Percentiles rank a stretch among this genome's conserved stretches.
Conservation (phyloP, 192 early-diverging fungal genomes). For the Rhizophagus prolifer region DNA sequence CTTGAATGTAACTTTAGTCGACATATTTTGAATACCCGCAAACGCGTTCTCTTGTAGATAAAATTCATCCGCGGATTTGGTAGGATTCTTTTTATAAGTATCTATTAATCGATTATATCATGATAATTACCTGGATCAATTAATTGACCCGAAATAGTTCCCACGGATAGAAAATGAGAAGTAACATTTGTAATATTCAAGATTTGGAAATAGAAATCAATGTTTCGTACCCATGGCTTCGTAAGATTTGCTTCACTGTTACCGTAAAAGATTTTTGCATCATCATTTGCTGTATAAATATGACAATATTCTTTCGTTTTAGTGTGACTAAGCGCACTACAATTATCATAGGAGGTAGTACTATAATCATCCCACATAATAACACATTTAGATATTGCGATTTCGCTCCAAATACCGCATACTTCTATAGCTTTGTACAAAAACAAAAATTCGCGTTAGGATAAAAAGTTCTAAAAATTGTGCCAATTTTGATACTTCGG, state of each 20-base stretch:
- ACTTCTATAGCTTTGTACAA: constrained; percentile 2
- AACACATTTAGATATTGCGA: neutral
- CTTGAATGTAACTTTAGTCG: neutral
- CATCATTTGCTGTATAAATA: neutral
- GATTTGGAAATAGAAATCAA: constrained; percentile 18
- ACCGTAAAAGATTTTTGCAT: neutral
- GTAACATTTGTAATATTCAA: neutral
- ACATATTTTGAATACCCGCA: constrained; percentile 2
- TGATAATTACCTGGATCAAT: neutral
- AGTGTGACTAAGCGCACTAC: neutral
- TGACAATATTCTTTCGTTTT: neutral
- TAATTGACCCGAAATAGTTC: neutral
- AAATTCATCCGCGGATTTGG: neutral
- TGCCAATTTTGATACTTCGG: neutral
- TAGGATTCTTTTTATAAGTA: too few species aligned
- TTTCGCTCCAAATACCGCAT: neutral
- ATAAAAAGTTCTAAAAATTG: neutral
- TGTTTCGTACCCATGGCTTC: neutral
- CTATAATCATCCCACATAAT: neutral
- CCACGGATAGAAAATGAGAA: neutral
- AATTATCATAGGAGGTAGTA: neutral
- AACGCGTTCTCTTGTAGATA: neutral
- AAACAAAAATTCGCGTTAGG: too few species aligned
- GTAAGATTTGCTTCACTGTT: neutral
- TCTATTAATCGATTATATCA: neutral